phyloP scores from a whole-genome alignment of 1,284 basidiomycete species.

The Trichosporon coremiiforme region DNA sequence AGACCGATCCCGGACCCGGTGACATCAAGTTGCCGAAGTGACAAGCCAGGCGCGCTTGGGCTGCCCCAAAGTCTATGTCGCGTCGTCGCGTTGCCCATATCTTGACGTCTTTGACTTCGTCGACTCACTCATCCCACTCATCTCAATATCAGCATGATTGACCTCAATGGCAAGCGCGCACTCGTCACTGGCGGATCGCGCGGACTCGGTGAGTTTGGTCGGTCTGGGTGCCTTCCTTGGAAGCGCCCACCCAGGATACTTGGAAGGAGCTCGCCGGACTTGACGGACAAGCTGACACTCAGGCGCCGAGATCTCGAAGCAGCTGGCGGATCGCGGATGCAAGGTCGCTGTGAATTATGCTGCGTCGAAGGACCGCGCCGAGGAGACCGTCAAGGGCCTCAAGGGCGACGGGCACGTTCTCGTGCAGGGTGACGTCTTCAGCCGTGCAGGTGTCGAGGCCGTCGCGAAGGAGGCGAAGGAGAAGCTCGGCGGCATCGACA shows the following conservation, averaged over 20 bases:
- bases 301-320: conserved; percentile 29
- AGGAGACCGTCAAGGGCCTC: conserved; percentile 29
- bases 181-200: conserved; percentile 39
- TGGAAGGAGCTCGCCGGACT: neutral
- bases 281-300: neutral
- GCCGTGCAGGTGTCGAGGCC: conserved; percentile 30
- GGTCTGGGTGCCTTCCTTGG: neutral
- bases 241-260: neutral
- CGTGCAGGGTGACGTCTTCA: conserved; percentile 34
- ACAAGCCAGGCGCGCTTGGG: neutral
- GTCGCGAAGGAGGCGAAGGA: conserved; percentile 28
- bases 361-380: conserved; percentile 29
- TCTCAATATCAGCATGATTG: conserved; percentile 25
- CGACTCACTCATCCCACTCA: neutral
- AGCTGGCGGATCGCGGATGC: conserved; percentile 33
- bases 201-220: conserved; percentile 20
- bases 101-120: neutral
- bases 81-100: conserved; percentile 5
- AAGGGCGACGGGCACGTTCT: conserved; percentile 31
- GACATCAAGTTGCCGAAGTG: neutral
- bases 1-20: neutral
- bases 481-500: conserved; percentile 34
- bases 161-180: conserved; percentile 34
- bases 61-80: neutral
- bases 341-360: conserved; percentile 36